Evolutionary conservation across 495 filamentous ascomycete species (phyloP).

Genomic region (Hyaloscypha variabilis): DNA sequence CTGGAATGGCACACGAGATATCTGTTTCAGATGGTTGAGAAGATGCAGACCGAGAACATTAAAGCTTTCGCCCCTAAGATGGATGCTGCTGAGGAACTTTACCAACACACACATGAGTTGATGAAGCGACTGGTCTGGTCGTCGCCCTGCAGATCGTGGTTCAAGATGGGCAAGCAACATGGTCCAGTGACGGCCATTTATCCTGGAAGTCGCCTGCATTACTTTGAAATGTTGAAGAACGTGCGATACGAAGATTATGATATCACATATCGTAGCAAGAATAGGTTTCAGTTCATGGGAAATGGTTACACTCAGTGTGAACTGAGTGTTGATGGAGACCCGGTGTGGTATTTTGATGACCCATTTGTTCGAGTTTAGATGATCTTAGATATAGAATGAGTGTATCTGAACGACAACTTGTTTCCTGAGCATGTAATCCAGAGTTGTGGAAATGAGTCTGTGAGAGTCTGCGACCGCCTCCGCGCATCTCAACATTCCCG

Average conservation of each 20-base stretch:
- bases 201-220: conserved; percentile 46
- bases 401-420: not conserved
- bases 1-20: conserved; percentile 59
- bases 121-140: conserved; percentile 62
- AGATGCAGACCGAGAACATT: conserved; percentile 63
- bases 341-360: conserved; percentile 26
- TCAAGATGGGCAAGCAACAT: conserved; percentile 37
- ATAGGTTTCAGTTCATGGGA: conserved; percentile 19
- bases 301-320: conserved; percentile 23
- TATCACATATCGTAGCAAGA: conserved; percentile 16
- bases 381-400: not conserved
- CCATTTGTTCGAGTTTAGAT: conserved; percentile 10
- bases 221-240: conserved; percentile 50
- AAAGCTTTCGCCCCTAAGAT: conserved; percentile 53
- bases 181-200: conserved; percentile 35
- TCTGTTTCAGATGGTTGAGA: conserved; percentile 63
- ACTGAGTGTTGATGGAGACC: conserved; percentile 15
- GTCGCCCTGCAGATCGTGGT: conserved; percentile 24
- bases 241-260: conserved; percentile 53
- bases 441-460: no score
- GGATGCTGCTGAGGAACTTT: conserved; percentile 61
- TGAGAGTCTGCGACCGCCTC: no score
- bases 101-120: conserved; percentile 61
- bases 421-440: no score
- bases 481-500: no score